phyloP scores from a whole-genome alignment of 2,329 filamentous ascomycete genomes.

The Aspergillus pseudoviridinutans region DNA sequence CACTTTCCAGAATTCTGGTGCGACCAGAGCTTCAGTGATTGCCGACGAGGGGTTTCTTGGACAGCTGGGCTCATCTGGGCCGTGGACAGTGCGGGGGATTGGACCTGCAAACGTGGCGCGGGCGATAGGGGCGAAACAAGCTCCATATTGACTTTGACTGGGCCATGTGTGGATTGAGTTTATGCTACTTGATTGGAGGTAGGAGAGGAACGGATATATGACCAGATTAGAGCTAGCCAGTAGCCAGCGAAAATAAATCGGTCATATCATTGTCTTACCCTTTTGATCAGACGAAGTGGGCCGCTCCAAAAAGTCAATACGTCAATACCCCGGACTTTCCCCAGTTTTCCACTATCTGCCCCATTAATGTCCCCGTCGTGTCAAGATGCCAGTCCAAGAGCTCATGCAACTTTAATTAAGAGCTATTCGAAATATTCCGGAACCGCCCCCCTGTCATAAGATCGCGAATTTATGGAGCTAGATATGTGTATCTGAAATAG shows the following conservation, averaged over 20 bases:
- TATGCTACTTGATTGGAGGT: not conserved
- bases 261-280: not conserved
- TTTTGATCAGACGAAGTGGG: not conserved
- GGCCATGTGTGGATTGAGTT: not conserved
- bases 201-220: not conserved
- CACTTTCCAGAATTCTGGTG: constrained; percentile 8
- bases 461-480: not conserved
- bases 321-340: not conserved
- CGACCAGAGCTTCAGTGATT: constrained; percentile 2
- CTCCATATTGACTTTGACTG: not conserved
- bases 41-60: constrained; percentile 9
- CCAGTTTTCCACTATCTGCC: not conserved
- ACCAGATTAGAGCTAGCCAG: not conserved
- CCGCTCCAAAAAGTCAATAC: not conserved
- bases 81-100: constrained; percentile 22
- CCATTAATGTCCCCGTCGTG: not conserved
- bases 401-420: not conserved
- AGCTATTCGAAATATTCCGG: not conserved
- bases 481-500: not conserved
- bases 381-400: not conserved
- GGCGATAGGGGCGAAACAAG: not conserved
- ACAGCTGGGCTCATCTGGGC: not conserved
- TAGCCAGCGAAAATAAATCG: not conserved
- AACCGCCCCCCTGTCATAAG: not conserved
- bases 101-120: constrained; percentile 10